phyloP scores from a whole-genome alignment of 306 rosid species.

The Fragaria vesca region DNA sequence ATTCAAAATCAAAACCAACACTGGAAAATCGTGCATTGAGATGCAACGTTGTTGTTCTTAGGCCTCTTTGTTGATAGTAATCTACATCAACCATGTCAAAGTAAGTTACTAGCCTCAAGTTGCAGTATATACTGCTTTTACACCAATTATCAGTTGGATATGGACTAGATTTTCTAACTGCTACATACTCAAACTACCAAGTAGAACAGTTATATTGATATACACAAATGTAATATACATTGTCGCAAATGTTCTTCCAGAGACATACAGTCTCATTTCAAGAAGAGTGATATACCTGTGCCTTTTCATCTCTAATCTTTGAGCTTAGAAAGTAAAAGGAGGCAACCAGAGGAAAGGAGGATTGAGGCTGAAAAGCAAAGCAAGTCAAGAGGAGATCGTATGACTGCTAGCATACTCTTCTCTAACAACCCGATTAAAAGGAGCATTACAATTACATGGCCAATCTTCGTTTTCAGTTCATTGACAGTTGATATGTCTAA shows the following conservation, averaged over 20 bases:
- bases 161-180: not conserved
- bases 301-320: conserved; percentile 33
- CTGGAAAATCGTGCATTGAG: not conserved
- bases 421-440: conserved; percentile 87
- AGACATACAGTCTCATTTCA: not conserved
- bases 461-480: conserved; percentile 90
- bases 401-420: conserved; percentile 71
- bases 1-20: not conserved
- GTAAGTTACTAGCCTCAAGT: not conserved
- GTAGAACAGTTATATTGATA: not conserved
- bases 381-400: conserved; percentile 73
- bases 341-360: conserved; percentile 77
- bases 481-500: conserved; percentile 61
- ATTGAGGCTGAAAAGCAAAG: conserved; percentile 80
- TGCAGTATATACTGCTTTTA: not conserved
- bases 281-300: not conserved
- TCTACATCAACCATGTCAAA: not conserved
- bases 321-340: conserved; percentile 75
- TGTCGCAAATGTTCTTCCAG: not conserved
- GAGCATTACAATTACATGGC: conserved; percentile 95
- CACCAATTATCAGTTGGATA: not conserved
- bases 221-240: not conserved
- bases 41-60: too few relatives aligned
- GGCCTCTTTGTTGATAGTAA: too few relatives aligned
- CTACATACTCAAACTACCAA: not conserved